Evolutionary conservation across 148 eudicot genomes (phyloP).

Genomic region (Silene uniflora): DNA sequence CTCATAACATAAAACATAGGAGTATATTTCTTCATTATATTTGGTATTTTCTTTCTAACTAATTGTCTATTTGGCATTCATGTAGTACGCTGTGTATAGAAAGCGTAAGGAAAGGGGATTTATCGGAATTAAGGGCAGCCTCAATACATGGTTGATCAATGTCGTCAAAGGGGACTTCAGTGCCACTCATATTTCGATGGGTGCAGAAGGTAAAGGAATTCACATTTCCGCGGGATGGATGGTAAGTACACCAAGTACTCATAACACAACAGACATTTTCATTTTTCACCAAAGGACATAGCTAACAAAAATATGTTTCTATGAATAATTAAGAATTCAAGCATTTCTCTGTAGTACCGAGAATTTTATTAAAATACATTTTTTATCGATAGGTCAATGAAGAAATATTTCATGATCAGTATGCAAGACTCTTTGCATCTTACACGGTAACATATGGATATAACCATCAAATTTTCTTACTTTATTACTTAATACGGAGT

Average conservation of each 20-base stretch:
- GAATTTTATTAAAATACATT: too few relatives aligned
- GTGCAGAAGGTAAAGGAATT: not conserved
- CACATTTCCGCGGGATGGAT: not conserved
- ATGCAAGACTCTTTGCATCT: not conserved
- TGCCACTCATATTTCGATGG: not conserved
- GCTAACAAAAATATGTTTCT: too few relatives aligned
- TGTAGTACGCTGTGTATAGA: slow-evolving; percentile 1
- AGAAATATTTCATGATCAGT: not conserved
- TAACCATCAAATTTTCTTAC: too few relatives aligned
- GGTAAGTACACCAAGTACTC: not conserved
- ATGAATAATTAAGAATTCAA: too few relatives aligned
- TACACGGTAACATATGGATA: not conserved
- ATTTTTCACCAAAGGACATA: too few relatives aligned
- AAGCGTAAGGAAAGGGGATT: not conserved
- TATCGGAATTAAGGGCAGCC: not conserved
- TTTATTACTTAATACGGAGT: too few relatives aligned
- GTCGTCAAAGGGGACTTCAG: not conserved
- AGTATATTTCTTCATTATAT: not conserved
- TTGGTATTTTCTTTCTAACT: not conserved
- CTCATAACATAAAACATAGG: not conserved
- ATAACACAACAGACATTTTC: too few relatives aligned
- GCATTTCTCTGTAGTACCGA: too few relatives aligned
- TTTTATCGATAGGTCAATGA: not conserved
- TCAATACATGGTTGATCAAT: not conserved
- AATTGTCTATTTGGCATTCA: not conserved